Evolutionary conservation across 2,329 filamentous ascomycete species (phyloP).

Genomic region (Neoscytalidium dimidiatum): DNA sequence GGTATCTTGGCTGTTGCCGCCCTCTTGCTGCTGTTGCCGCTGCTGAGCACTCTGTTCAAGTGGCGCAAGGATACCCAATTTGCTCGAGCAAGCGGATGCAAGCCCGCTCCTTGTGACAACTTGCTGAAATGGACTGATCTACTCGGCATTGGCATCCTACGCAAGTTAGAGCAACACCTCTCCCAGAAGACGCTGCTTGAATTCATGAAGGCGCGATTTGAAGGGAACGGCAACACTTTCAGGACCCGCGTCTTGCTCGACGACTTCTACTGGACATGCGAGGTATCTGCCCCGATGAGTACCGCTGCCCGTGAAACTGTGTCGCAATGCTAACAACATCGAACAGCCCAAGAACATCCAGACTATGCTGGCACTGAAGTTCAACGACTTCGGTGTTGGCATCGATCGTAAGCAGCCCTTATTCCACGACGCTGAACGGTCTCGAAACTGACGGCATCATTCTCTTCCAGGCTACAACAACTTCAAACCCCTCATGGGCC

Average conservation of each 20-base stretch:
- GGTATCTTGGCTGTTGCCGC: not conserved
- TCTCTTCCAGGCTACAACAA: not conserved
- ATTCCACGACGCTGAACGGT: not conserved
- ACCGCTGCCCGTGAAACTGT: not conserved
- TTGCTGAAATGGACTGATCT: not conserved
- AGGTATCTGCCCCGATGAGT: not conserved
- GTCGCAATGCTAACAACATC: not conserved
- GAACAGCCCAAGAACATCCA: not conserved
- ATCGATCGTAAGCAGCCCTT: not conserved
- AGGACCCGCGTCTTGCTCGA: not conserved
- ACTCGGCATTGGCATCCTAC: not conserved
- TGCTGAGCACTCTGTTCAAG: not conserved
- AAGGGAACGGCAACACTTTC: not conserved
- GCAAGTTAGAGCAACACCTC: not conserved
- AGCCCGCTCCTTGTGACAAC: not conserved
- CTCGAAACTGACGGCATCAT: not conserved
- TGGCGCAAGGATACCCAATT: not conserved
- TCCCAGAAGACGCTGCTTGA: not conserved
- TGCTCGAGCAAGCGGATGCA: not conserved
- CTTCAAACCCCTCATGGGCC: conserved; percentile 35
- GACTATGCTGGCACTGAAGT: not conserved
- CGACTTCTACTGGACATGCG: not conserved
- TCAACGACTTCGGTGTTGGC: not conserved
- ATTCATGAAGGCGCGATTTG: not conserved
- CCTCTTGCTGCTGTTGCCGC: not conserved